A percentile compares a stretch with the other conserved stretches of the same genome.
These are phyloP conservation scores for Aspergillus bertholletiae DNA, from an alignment of 495 filamentous ascomycete genomes.

Conservation along the genomic window DNA sequence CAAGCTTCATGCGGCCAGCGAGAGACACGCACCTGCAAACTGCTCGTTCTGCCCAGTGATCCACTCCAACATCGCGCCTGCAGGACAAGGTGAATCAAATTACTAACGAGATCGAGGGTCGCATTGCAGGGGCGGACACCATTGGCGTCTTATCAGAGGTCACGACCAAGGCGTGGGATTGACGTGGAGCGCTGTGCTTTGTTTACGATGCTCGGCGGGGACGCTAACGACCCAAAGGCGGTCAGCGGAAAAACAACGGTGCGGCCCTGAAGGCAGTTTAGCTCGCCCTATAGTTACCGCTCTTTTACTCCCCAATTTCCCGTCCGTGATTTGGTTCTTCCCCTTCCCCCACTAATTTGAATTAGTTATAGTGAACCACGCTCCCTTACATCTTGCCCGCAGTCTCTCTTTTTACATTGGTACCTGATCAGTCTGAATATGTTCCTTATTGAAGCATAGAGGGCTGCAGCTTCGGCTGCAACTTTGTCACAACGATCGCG, in stretches of 20 bases:
- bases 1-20: constrained; percentile 4
- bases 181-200: constrained; percentile 33
- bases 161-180: constrained; percentile 9
- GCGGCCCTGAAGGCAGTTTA: neutral
- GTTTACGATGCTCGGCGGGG: constrained; percentile 21
- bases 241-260: constrained; percentile 17
- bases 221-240: constrained; percentile 15
- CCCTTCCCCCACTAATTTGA: constrained; percentile 4
- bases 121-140: constrained; percentile 15
- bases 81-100: constrained; percentile 14
- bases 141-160: constrained; percentile 12
- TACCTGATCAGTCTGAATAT: constrained; percentile 16
- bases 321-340: constrained; percentile 5
- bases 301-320: constrained; percentile 8
- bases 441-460: constrained; percentile 28
- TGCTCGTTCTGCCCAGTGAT: constrained; percentile 25
- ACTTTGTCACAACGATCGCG: constrained; percentile 30
- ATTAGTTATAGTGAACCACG: neutral
- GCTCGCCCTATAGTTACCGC: constrained; percentile 10
- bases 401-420: neutral
- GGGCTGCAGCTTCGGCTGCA: constrained; percentile 41
- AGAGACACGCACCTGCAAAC: constrained; percentile 25
- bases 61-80: constrained; percentile 29
- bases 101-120: constrained; percentile 4
- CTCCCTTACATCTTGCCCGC: no score